Base-by-base conservation (phyloP, 2,329 filamentous ascomycete genomes). In the Arachnopeziza araneosa region DNA sequence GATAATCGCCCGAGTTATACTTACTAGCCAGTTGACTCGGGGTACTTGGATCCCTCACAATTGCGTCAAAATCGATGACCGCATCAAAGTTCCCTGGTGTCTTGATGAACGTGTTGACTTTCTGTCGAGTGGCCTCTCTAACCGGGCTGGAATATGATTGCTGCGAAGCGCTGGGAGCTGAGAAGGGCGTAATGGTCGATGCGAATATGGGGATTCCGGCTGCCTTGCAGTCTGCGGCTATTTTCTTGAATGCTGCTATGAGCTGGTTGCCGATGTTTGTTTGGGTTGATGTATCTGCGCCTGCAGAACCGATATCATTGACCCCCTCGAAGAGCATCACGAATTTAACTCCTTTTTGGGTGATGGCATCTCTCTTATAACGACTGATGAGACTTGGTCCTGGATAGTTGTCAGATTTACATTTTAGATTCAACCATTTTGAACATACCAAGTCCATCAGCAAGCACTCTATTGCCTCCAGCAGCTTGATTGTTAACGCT, bases 261-360 rank as follows among this genome's bases (percentile, higher is more conserved):
- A 89, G 72, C 2, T 72, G 66, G 57, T 79, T 77, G 21, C 78
- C 81, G 10, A 85, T 74, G 2, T 71, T 68, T 1, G 71, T 71
- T 67, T 87, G 85, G 1, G 78, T 77, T 1, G 69, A 71, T 1
- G 73, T 52, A 24, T 80, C 79, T 0, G 78, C 65, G 1, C 74
- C 73, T 0, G 78, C 80, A 1, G 71, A 74, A 5, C 86, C 86
- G 59, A 90, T 88, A 67, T 89, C 86, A 68, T 88, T 88, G 24
- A 89, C 84, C n/a, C 86, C 86, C 70, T 87, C 83, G 69, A 88
- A 89, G 50, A 89, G 77, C 74, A 89, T 78, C 19, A 81, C 81
- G 67, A 85, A 88, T 64, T 78, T 77, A 2, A 85, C 80, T 3
- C 82, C 82, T 0, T 80, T 76, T 49, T 84, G 81, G 0, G 79